These are phyloP conservation scores for Poronia punctata DNA, from an alignment of 495 filamentous ascomycete genomes.

Conservation along the genomic window DNA sequence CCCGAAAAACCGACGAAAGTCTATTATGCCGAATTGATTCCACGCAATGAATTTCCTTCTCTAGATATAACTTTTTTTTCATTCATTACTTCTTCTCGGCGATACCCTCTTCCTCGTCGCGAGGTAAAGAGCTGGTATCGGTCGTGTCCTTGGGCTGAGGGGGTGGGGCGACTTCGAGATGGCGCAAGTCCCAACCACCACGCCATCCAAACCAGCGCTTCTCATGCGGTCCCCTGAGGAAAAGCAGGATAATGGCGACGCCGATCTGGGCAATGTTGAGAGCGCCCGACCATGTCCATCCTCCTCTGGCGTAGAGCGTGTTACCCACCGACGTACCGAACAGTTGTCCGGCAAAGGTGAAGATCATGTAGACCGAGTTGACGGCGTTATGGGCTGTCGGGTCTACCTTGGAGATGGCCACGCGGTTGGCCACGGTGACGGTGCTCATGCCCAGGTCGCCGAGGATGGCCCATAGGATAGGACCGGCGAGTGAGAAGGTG, in stretches of 20 bases:
- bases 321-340: constrained; percentile 65
- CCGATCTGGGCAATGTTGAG: constrained; percentile 56
- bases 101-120: neutral
- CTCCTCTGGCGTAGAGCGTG: constrained; percentile 54
- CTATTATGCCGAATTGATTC: too few species aligned
- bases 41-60: too few species aligned
- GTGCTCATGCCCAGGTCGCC: constrained; percentile 64
- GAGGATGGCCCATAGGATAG: constrained; percentile 60
- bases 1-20: too few species aligned
- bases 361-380: constrained; percentile 70
- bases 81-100: too few species aligned
- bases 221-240: constrained; percentile 53
- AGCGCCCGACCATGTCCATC: constrained; percentile 57
- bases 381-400: constrained; percentile 61
- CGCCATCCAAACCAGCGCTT: constrained; percentile 60
- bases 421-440: constrained; percentile 59
- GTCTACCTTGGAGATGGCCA: constrained; percentile 58
- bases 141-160: too few species aligned
- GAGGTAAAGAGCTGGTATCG: too few species aligned
- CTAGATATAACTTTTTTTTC: too few species aligned
- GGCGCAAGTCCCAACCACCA: constrained; percentile 45
- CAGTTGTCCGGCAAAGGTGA: constrained; percentile 63
- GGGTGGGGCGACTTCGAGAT: neutral
- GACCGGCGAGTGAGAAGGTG: constrained; percentile 55
- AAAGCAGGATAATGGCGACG: constrained; percentile 42